phyloP scores from a whole-genome alignment of 768 basidiomycete genomes.

The Obba rivulosa region DNA sequence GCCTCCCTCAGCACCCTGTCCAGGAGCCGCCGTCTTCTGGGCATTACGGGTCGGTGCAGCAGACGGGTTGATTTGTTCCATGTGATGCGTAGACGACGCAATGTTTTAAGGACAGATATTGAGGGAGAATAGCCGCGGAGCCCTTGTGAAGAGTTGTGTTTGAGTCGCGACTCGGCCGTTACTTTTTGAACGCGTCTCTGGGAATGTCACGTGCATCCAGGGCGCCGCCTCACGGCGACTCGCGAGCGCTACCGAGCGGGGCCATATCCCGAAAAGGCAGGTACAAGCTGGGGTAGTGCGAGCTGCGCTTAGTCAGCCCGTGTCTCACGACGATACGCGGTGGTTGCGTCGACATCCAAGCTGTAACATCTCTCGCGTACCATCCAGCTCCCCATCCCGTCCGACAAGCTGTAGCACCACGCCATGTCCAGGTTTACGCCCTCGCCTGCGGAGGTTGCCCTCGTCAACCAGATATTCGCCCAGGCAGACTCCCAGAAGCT shows the following conservation, averaged over 20 bases:
- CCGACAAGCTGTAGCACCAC: slow-evolving; percentile 1
- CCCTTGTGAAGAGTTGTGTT: background rate
- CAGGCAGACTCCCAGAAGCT: slow-evolving; percentile 73
- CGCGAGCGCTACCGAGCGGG: too few relatives aligned
- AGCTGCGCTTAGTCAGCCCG: background rate
- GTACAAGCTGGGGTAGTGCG: background rate
- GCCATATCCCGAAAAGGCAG: too few relatives aligned
- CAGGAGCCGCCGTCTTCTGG: slow-evolving; percentile 51
- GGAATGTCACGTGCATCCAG: background rate
- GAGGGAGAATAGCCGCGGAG: too few relatives aligned
- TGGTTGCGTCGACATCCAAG: too few relatives aligned
- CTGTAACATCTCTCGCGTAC: slow-evolving; percentile 13
- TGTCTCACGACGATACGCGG: background rate
- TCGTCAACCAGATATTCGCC: slow-evolving; percentile 70
- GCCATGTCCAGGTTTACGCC: slow-evolving; percentile 43
- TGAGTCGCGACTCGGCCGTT: background rate
- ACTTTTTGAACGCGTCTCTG: slow-evolving; percentile 7
- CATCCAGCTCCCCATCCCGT: background rate
- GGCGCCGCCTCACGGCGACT: background rate
- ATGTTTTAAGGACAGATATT: background rate
- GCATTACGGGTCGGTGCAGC: slow-evolving; percentile 53
- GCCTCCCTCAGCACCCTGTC: slow-evolving; percentile 49
- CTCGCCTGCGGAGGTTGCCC: slow-evolving; percentile 43
- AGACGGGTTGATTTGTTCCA: slow-evolving; percentile 72
- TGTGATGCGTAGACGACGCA: slow-evolving; percentile 20